These are phyloP conservation scores for Boletellus sp. DNA, from an alignment of 1,284 basidiomycete species.

Conservation along the genomic window DNA sequence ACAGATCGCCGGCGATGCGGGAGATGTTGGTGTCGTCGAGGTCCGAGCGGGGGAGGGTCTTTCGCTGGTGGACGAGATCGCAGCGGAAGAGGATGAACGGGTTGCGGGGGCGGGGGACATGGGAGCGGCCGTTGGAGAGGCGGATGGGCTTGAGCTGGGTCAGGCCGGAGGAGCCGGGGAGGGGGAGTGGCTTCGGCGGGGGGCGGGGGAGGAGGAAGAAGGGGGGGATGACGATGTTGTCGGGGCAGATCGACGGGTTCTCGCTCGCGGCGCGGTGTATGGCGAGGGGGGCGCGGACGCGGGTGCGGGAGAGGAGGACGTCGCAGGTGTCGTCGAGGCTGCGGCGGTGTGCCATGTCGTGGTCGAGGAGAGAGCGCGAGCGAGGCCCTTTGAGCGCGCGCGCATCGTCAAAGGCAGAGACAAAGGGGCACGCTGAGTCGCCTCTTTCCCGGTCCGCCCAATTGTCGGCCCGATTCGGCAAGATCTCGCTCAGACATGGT, in stretches of 20 bases:
- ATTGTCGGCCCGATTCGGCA: slow-evolving; percentile 22
- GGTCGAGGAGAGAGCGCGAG: slow-evolving; percentile 23
- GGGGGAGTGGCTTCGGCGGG: slow-evolving; percentile 18
- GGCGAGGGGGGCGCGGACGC: slow-evolving; percentile 8
- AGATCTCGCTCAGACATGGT: neutral
- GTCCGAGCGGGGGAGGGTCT: slow-evolving; percentile 43
- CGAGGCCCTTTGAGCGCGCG: slow-evolving; percentile 26
- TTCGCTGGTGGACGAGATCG: slow-evolving; percentile 50
- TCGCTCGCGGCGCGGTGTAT: slow-evolving; percentile 14
- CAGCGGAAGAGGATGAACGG: slow-evolving; percentile 85
- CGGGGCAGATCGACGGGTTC: slow-evolving; percentile 5
- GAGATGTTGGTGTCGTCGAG: slow-evolving; percentile 58
- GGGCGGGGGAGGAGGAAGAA: slow-evolving; percentile 6
- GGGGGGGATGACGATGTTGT: slow-evolving; percentile 10
- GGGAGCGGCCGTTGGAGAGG: slow-evolving; percentile 30
- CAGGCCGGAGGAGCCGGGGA: slow-evolving; percentile 24
- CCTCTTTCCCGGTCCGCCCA: slow-evolving; percentile 20
- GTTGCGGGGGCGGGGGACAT: slow-evolving; percentile 81
- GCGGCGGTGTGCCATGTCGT: slow-evolving; percentile 30
- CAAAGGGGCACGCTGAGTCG: neutral
- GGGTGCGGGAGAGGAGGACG: slow-evolving; percentile 26
- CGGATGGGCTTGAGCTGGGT: slow-evolving; percentile 17
- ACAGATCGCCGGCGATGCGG: slow-evolving; percentile 51
- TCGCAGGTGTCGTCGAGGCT: slow-evolving; percentile 33
- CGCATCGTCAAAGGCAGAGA: neutral